Percentiles rank a stretch among this genome's conserved stretches.
Evolutionary conservation across 2,329 filamentous ascomycete species (phyloP).

Genomic region (Magnaporthales sp.): DNA sequence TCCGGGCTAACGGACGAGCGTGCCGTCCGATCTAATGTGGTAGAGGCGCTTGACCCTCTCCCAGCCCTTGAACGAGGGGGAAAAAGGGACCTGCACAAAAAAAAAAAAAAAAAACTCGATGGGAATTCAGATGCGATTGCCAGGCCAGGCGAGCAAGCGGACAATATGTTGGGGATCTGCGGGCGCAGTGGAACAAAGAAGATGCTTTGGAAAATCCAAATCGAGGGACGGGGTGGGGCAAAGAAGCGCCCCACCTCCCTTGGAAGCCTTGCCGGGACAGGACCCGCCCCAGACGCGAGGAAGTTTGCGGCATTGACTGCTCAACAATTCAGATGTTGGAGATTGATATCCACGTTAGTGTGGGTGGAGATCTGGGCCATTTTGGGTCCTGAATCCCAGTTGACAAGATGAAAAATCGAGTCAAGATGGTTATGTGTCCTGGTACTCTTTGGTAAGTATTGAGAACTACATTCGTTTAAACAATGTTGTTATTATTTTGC

Average conservation of each 20-base stretch:
- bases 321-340: conserved; percentile 7
- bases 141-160: conserved; percentile 15
- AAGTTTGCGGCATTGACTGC: not conserved
- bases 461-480: too few relatives aligned
- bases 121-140: not conserved
- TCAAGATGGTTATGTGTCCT: not conserved
- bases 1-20: not conserved
- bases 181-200: conserved; percentile 11
- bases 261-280: not conserved
- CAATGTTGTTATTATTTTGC: too few relatives aligned
- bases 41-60: not conserved
- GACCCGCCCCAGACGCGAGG: not conserved
- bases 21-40: not conserved
- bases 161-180: conserved; percentile 36
- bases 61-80: not conserved
- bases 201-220: not conserved
- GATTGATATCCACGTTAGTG: not conserved
- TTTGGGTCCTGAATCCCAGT: conserved; percentile 1
- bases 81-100: not conserved
- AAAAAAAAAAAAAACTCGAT: not conserved
- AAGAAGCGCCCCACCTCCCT: not conserved
- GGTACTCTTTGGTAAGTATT: not conserved
- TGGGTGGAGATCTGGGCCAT: not conserved
- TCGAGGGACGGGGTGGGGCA: conserved; percentile 12
- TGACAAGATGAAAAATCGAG: not conserved